Conservation (phyloP, 441 rosid species). For the Gossypium trilobum region DNA sequence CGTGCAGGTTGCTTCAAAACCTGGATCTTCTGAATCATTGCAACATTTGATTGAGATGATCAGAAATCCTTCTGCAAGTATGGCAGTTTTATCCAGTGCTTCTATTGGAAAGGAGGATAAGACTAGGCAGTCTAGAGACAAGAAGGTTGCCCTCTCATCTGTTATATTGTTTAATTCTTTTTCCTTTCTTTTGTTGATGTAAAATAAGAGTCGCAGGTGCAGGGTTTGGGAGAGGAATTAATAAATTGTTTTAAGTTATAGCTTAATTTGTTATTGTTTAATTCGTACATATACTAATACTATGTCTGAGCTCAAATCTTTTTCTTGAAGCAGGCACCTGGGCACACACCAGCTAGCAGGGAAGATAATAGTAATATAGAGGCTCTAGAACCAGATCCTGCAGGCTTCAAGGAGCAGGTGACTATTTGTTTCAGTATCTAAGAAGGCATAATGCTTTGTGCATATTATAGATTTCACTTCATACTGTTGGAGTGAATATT, state of each 20-base stretch:
- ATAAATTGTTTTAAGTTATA: too few relatives aligned
- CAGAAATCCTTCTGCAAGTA: conserved; percentile 54
- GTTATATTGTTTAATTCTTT: not conserved
- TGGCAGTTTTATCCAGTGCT: conserved; percentile 31
- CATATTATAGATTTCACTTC: not conserved
- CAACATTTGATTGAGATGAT: conserved; percentile 76
- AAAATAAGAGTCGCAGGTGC: too few relatives aligned
- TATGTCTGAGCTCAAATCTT: conserved; percentile 9
- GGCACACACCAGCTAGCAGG: conserved; percentile 30
- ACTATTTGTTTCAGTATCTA: not conserved
- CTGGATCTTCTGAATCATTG: conserved; percentile 73
- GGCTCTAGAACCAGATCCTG: conserved; percentile 61
- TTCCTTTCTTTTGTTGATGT: too few relatives aligned
- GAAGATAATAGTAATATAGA: conserved; percentile 54
- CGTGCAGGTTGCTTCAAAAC: conserved; percentile 67
- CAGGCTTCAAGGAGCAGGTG: conserved; percentile 78
- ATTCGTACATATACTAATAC: conserved; percentile 6
- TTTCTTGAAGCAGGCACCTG: conserved; percentile 39
- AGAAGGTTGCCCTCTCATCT: conserved; percentile 38
- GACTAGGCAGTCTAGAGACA: conserved; percentile 54
- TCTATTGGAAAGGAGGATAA: conserved; percentile 60
- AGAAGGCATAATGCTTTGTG: not conserved
- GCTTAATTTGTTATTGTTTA: not conserved
- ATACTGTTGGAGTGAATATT: not conserved
- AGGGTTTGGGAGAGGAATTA: too few relatives aligned